Evolutionary conservation across 1,284 basidiomycete species (phyloP).

Genomic region (Leccinum ponderosum): DNA sequence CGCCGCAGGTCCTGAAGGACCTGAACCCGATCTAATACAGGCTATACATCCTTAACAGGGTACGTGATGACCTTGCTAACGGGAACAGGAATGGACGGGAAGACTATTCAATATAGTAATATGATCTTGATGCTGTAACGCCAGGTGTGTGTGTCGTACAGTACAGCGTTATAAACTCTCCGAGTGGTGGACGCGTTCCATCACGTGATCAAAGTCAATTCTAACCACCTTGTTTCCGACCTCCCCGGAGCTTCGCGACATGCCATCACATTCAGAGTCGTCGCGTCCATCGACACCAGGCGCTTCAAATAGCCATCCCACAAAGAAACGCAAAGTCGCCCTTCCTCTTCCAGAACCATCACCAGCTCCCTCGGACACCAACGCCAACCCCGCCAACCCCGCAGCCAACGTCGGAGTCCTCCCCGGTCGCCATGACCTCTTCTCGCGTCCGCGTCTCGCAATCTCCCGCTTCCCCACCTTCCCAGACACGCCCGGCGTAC

Average conservation of each 20-base stretch:
- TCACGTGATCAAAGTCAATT: conserved; percentile 20
- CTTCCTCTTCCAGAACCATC: conserved; percentile 40
- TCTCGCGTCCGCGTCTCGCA: conserved; percentile 62
- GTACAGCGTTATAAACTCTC: not conserved
- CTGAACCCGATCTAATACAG: not conserved
- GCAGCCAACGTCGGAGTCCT: conserved; percentile 48
- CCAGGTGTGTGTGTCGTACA: not conserved
- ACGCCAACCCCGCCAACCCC: conserved; percentile 44
- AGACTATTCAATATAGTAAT: not conserved
- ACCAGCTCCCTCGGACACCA: conserved; percentile 42
- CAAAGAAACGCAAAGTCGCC: conserved; percentile 42
- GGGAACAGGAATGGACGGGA: not conserved
- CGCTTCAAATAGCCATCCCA: conserved; percentile 20
- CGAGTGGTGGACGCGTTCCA: conserved; percentile 3
- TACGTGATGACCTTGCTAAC: not conserved
- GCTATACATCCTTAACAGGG: not conserved
- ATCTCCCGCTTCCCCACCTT: conserved; percentile 73
- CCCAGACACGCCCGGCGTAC: conserved; percentile 51
- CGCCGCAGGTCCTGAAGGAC: not conserved
- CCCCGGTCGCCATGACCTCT: conserved; percentile 61
- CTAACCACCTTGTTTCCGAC: not conserved
- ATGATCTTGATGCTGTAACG: not conserved
- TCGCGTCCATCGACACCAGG: conserved; percentile 39
- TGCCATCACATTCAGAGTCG: conserved; percentile 31
- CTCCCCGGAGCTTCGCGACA: not conserved